phyloP scores from a whole-genome alignment of 1,284 basidiomycete genomes.

The Mycosarcoma mackinlayi region DNA sequence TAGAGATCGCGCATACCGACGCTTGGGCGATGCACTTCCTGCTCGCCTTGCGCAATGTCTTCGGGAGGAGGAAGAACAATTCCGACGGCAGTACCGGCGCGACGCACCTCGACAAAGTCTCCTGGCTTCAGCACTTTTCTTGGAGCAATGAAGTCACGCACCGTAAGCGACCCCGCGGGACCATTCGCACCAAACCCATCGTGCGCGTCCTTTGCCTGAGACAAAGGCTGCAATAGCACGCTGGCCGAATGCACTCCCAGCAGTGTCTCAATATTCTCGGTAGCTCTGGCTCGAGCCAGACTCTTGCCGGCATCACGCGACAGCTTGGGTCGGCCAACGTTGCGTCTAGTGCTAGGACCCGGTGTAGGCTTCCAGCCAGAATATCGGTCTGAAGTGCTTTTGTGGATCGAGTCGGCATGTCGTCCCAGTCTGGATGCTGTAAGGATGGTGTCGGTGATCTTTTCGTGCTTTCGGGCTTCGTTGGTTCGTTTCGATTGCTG shows the following conservation, averaged over 20 bases:
- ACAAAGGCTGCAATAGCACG: conserved; percentile 20
- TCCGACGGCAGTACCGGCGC: conserved; percentile 2
- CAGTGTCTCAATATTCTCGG: conserved; percentile 11
- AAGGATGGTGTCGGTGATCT: conserved; percentile 27
- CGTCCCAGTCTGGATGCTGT: conserved; percentile 23
- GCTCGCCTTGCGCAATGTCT: background rate
- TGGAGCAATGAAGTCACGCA: conserved; percentile 28
- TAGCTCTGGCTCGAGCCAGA: background rate
- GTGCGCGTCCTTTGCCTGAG: background rate
- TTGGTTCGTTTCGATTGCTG: background rate
- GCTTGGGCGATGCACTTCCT: background rate
- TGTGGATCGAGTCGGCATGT: conserved; percentile 15
- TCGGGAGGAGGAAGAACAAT: conserved; percentile 26
- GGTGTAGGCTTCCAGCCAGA: conserved; percentile 43
- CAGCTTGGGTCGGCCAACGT: conserved; percentile 22
- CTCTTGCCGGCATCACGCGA: conserved; percentile 24
- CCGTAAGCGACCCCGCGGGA: background rate
- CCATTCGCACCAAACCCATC: background rate
- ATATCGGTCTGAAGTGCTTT: conserved; percentile 17
- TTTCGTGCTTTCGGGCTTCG: conserved; percentile 5
- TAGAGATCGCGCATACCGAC: conserved; percentile 22
- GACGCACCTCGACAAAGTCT: conserved; percentile 47
- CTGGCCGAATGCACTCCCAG: conserved; percentile 19
- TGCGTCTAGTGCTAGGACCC: conserved; percentile 31
- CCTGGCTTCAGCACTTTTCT: conserved; percentile 27